Base-by-base conservation (phyloP, 257 asterid species). In the Verbascum thapsus region DNA sequence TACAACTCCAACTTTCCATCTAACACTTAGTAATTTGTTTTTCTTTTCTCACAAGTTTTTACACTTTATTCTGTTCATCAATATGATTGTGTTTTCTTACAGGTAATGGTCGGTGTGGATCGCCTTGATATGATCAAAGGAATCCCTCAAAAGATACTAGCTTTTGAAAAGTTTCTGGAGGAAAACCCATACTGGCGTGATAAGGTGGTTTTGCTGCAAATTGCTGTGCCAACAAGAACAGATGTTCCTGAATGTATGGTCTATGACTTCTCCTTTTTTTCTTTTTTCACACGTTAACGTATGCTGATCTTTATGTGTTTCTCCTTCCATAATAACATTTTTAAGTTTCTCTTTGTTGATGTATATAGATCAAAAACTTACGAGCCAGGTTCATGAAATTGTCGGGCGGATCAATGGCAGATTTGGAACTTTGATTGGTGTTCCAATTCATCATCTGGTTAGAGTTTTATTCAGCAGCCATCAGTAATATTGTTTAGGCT, bases 381-480 rank as follows among this genome's bases (percentile, higher is more conserved):
- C 99, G 7, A 90, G 99, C 85, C 97, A 92, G 72, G 99, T 92
- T 74, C 99, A 92, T 19, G 97, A 92, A 77, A 89, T 92, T 72
- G 99, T 92, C 76, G 99, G 97, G 37, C 88, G 99, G 78, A 89
- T 89, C 81, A 92, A 92, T 67, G 99, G 99, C 37, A 86, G 96
- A 83, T 92, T 92, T 69, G 99, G 99, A 75, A 56, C 83, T 72
- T 77, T 87, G 73, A 76, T 86, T 49, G 83, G 91, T 39, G 99
- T 92, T 66, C 99, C 99, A 42, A 89, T 92, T 73, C 99, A 92
- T 70, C 99, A 92, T 82, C 85, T 92, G 96, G 99, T 92, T 78
- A 67, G 88, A 74, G 70, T 64, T 45, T 72, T 65, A 18, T 22
- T 61, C 49, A 7, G 35, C 37, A 57, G 20, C 10, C 38, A 39